Conservation (phyloP, 2,329 filamentous ascomycete species). For the Setomelanomma holmii region DNA sequence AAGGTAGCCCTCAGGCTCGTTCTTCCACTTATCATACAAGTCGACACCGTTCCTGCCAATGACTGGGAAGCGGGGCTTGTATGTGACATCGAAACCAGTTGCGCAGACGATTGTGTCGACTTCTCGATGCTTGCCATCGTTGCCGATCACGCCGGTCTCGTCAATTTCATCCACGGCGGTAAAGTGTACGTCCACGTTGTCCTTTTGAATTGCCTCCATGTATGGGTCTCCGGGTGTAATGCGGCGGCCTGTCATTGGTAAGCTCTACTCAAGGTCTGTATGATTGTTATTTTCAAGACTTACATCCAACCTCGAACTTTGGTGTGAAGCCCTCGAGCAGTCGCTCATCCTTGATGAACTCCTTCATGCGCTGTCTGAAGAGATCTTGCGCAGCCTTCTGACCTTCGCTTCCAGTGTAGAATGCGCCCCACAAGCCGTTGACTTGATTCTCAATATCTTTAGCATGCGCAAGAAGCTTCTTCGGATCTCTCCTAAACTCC, state of each 20-base stretch:
- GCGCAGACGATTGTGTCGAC: conserved; percentile 55
- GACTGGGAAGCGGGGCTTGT: conserved; percentile 53
- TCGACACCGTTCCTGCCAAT: conserved; percentile 51
- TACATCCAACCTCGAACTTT: conserved; percentile 55
- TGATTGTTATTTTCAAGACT: conserved; percentile 1
- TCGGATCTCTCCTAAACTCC: conserved; percentile 52
- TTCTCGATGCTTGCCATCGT: conserved; percentile 51
- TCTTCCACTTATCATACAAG: conserved; percentile 51
- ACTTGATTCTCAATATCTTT: conserved; percentile 57
- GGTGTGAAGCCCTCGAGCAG: conserved; percentile 58
- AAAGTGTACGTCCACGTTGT: conserved; percentile 61
- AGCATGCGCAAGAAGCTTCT: conserved; percentile 52
- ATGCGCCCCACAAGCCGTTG: conserved; percentile 56
- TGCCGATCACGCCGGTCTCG: conserved; percentile 54
- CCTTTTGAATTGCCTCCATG: conserved; percentile 58
- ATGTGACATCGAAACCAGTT: conserved; percentile 56
- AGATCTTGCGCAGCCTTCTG: conserved; percentile 51
- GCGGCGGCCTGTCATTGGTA: conserved; percentile 39
- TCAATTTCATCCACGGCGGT: conserved; percentile 55
- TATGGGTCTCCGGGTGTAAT: conserved; percentile 60
- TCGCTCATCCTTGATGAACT: conserved; percentile 60
- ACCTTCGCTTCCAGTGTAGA: conserved; percentile 52
- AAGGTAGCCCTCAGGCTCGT: conserved; percentile 50
- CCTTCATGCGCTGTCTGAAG: conserved; percentile 55
- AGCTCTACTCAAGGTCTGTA: not conserved